Evolutionary conservation across 2,329 filamentous ascomycete genomes (phyloP).

Genomic region (Cercospora canescens): DNA sequence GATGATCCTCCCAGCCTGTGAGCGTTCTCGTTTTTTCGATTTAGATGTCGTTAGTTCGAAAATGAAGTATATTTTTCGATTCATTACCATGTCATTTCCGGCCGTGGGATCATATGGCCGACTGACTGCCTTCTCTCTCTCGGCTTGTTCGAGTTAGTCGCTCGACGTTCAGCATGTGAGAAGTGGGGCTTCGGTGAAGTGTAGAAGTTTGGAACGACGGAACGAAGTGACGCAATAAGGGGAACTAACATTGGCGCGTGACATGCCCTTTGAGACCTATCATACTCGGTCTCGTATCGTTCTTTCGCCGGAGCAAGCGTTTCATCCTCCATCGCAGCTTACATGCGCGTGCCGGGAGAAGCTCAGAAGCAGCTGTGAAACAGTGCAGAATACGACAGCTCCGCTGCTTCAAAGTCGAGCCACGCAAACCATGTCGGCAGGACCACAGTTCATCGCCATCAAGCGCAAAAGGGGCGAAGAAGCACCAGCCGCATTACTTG

Average conservation of each 20-base stretch:
- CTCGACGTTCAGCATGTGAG: background rate
- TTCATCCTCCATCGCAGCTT: background rate
- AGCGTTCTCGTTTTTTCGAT: conserved; percentile 26
- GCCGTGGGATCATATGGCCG: background rate
- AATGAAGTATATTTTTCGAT: background rate
- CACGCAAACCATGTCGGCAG: conserved; percentile 18
- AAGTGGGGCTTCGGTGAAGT: background rate
- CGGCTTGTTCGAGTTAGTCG: background rate
- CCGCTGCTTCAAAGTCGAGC: background rate
- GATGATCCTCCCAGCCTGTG: conserved; percentile 17
- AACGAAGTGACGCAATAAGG: background rate
- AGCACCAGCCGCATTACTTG: conserved; percentile 30
- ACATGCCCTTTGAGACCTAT: background rate
- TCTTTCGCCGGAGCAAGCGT: background rate
- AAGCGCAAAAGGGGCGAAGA: conserved; percentile 33
- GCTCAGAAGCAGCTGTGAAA: background rate
- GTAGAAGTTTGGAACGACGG: background rate
- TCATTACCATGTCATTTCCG: background rate
- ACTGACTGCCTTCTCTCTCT: background rate
- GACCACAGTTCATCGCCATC: conserved; percentile 29
- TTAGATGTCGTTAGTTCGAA: conserved; percentile 1
- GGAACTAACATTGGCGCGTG: background rate
- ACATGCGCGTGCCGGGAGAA: background rate
- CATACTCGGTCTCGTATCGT: background rate
- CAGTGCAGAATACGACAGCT: background rate